phyloP scores from a whole-genome alignment of 805 yeast species.

The Candida montana region DNA sequence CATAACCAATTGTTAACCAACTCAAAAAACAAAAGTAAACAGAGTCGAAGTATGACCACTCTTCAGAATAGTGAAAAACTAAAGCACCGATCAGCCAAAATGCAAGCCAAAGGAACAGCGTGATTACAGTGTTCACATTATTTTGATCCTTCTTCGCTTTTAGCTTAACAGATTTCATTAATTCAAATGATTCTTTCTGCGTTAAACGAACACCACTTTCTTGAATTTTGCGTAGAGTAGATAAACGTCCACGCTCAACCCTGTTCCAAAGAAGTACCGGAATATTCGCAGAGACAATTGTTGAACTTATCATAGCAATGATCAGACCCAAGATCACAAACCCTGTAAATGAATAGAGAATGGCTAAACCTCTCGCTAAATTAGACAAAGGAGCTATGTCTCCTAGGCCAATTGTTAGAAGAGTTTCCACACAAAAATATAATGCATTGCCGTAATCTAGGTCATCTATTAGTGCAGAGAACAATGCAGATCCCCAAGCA shows the following conservation, averaged over 20 bases:
- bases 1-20: conserved; percentile 80
- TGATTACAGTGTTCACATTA: conserved; percentile 32
- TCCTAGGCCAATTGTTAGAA: conserved; percentile 79
- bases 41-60: conserved; percentile 66
- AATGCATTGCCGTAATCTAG: conserved; percentile 58
- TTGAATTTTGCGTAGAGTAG: conserved; percentile 22
- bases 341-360: conserved; percentile 66
- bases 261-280: conserved; percentile 65
- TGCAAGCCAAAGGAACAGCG: conserved; percentile 40
- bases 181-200: conserved; percentile 45
- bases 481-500: conserved; percentile 61
- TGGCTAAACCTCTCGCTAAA: conserved; percentile 51
- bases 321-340: conserved; percentile 70
- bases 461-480: conserved; percentile 36
- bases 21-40: conserved; percentile 77
- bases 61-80: conserved; percentile 53
- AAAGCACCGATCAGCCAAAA: conserved; percentile 76
- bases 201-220: conserved; percentile 24
- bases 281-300: conserved; percentile 52
- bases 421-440: conserved; percentile 67
- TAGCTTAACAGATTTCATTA: conserved; percentile 48
- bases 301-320: conserved; percentile 61
- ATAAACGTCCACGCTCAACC: conserved; percentile 45
- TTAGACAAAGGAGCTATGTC: conserved; percentile 54
- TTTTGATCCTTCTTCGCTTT: conserved; percentile 36